Percentiles rank a stretch among this genome's conserved stretches.
phyloP scores from a whole-genome alignment of 2,329 filamentous ascomycete species.

The Scedosporium minutisporum region DNA sequence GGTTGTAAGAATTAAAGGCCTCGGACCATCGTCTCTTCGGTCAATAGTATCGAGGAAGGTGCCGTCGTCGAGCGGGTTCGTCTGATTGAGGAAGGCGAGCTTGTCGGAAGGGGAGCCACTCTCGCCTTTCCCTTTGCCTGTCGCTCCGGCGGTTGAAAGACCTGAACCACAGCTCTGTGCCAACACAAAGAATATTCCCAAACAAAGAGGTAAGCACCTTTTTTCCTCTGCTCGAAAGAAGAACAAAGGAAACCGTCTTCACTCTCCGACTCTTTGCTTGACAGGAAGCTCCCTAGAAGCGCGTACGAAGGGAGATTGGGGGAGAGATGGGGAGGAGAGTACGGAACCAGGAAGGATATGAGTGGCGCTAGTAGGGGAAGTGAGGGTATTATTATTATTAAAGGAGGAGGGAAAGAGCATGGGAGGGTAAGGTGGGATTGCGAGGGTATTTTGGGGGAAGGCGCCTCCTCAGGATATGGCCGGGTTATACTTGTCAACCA shows the following conservation, averaged over 20 bases:
- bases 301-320: neutral
- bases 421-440: neutral
- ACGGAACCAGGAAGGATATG: neutral
- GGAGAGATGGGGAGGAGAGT: neutral
- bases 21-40: neutral
- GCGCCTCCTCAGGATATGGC: neutral
- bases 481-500: neutral
- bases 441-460: neutral
- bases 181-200: neutral
- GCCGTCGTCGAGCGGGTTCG: neutral
- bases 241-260: neutral
- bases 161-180: neutral
- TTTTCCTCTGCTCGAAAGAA: neutral
- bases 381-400: slow-evolving; percentile 2
- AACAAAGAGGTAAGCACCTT: neutral
- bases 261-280: neutral
- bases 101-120: neutral
- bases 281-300: neutral
- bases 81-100: neutral
- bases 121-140: neutral
- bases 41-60: neutral
- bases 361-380: neutral
- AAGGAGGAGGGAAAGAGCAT: neutral
- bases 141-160: neutral
- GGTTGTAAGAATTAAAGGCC: neutral